Conservation (phyloP, 768 basidiomycete genomes). For the Russula foetens region DNA sequence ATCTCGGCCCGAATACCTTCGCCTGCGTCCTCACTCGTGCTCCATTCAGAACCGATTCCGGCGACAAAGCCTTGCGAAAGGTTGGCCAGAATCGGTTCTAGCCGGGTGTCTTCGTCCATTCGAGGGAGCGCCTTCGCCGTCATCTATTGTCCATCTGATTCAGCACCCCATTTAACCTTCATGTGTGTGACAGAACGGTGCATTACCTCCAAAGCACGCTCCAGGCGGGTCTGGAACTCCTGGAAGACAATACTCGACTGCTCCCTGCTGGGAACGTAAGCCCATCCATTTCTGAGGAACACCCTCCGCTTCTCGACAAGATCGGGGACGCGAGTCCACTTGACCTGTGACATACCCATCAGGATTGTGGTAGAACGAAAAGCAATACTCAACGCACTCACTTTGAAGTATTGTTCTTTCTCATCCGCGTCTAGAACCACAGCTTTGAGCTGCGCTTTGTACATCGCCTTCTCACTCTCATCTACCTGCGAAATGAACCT, state of each 20-base stretch:
- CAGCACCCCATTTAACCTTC: background rate
- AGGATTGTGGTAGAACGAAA: background rate
- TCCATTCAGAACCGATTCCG: conserved; percentile 82
- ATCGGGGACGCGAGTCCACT: conserved; percentile 92
- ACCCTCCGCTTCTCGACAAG: conserved; percentile 78
- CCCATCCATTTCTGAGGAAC: conserved; percentile 70
- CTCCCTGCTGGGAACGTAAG: conserved; percentile 76
- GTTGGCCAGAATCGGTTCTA: conserved; percentile 83
- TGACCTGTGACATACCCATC: conserved; percentile 48
- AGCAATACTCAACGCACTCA: conserved; percentile 23
- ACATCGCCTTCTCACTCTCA: conserved; percentile 43
- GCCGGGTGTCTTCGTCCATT: conserved; percentile 88
- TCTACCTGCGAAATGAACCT: conserved; percentile 39
- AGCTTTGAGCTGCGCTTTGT: conserved; percentile 41
- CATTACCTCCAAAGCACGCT: conserved; percentile 65
- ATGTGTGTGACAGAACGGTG: background rate
- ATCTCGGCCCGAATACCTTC: conserved; percentile 86
- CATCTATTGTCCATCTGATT: conserved; percentile 35
- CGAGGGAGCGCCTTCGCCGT: conserved; percentile 84
- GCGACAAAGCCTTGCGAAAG: conserved; percentile 91
- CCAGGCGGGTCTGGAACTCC: conserved; percentile 70
- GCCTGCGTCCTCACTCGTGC: conserved; percentile 41
- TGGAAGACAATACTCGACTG: conserved; percentile 82
- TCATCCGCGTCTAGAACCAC: conserved; percentile 30
- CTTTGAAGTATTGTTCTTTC: conserved; percentile 71